A percentile compares a stretch with the other conserved stretches of the same genome.
Evolutionary conservation across 768 basidiomycete genomes (phyloP).

Genomic region (Podaxis rugospora): DNA sequence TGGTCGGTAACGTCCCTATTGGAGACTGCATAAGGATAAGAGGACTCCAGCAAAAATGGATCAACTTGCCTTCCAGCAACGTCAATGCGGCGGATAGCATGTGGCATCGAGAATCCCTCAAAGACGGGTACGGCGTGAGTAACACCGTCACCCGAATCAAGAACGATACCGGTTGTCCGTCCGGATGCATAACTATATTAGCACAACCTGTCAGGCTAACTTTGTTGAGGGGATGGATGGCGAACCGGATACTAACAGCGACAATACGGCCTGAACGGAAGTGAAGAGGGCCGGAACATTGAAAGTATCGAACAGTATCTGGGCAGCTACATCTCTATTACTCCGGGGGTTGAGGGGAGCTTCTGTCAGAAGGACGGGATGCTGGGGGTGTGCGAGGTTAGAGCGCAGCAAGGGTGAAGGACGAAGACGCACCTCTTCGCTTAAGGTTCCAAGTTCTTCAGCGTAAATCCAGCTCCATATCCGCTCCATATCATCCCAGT

Average conservation of each 20-base stretch:
- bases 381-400: conserved; percentile 43
- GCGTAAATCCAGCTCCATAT: conserved; percentile 99
- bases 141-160: conserved; percentile 98
- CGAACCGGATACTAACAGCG: conserved; percentile 58
- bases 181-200: conserved; percentile 88
- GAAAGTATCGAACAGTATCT: conserved; percentile 99
- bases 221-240: background rate
- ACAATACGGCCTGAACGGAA: conserved; percentile 95
- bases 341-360: conserved; percentile 95
- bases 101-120: conserved; percentile 99
- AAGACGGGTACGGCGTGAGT: conserved; percentile 99
- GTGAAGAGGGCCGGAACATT: conserved; percentile 97
- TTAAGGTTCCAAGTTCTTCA: conserved; percentile 91
- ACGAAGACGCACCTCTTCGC: conserved; percentile 75
- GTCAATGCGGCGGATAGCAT: conserved; percentile 94
- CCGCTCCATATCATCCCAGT: conserved; percentile 99
- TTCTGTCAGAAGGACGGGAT: conserved; percentile 95
- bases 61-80: conserved; percentile 80
- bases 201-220: background rate
- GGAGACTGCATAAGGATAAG: conserved; percentile 16
- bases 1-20: conserved; percentile 93
- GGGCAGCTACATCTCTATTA: conserved; percentile 94
- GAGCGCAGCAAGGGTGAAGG: conserved; percentile 11
- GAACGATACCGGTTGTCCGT: conserved; percentile 96
- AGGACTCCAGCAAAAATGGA: conserved; percentile 8